Percentiles rank a stretch among this genome's conserved stretches.
Conservation (phyloP, 495 filamentous ascomycete species). For the Annulohypoxylon stygium region DNA sequence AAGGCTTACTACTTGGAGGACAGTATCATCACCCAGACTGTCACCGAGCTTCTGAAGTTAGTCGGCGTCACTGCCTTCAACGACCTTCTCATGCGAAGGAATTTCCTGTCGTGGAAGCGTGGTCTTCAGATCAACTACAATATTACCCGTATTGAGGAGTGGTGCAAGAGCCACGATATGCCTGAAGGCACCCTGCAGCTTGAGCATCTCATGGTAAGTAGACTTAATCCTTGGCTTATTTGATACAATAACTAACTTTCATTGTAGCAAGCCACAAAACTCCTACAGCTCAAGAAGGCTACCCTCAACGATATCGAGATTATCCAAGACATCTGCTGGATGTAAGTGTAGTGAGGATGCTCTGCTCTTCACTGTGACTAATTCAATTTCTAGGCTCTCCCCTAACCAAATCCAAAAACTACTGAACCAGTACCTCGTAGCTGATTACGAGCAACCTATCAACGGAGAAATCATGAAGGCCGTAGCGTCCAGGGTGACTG, state of each 20-base stretch:
- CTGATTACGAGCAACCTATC: slow-evolving; percentile 99
- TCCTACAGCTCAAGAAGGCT: slow-evolving; percentile 98
- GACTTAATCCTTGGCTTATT: background rate
- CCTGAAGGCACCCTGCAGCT: slow-evolving; percentile 97
- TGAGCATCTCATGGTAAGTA: slow-evolving; percentile 93
- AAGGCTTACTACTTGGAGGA: slow-evolving; percentile 98
- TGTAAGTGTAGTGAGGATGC: slow-evolving; percentile 70
- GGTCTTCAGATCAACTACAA: slow-evolving; percentile 99
- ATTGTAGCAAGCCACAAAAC: slow-evolving; percentile 92
- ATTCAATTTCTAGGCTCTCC: slow-evolving; percentile 74
- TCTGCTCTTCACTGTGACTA: slow-evolving; percentile 25
- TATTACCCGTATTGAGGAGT: slow-evolving; percentile 99
- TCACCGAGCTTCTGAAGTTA: slow-evolving; percentile 92
- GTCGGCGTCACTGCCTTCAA: slow-evolving; percentile 99
- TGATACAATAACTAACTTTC: slow-evolving; percentile 45
- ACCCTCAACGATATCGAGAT: slow-evolving; percentile 99
- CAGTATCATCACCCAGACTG: slow-evolving; percentile 91
- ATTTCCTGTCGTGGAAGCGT: slow-evolving; percentile 99
- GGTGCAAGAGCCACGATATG: slow-evolving; percentile 99
- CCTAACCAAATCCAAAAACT: slow-evolving; percentile 99
- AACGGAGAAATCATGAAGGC: slow-evolving; percentile 99
- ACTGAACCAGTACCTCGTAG: slow-evolving; percentile 97
- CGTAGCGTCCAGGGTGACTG: slow-evolving; percentile 94
- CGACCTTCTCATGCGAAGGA: slow-evolving; percentile 95
- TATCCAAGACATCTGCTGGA: slow-evolving; percentile 99